phyloP scores from a whole-genome alignment of 2,329 filamentous ascomycete genomes.

The Cordyceps farinosa region DNA sequence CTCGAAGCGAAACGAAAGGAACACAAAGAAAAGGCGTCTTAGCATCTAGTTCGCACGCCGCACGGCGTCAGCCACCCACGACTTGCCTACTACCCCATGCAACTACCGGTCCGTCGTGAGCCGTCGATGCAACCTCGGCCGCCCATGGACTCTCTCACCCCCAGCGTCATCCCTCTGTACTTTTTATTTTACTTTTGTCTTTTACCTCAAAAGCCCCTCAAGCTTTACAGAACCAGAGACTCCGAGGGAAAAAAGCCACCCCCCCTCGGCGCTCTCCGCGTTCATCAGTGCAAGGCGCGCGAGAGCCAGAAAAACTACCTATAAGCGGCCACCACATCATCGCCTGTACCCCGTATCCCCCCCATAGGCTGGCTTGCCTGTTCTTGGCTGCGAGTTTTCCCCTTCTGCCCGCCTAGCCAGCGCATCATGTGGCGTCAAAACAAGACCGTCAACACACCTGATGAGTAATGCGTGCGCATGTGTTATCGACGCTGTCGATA shows the following conservation, averaged over 20 bases:
- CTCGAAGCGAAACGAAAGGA: not conserved
- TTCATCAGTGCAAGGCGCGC: not conserved
- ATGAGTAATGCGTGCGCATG: not conserved
- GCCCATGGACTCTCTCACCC: not conserved
- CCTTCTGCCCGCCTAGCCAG: not conserved
- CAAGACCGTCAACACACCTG: not conserved
- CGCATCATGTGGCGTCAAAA: constrained; percentile 16
- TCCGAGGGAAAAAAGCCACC: not conserved
- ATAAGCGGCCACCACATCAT: constrained; percentile 1
- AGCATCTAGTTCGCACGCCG: constrained; percentile 11
- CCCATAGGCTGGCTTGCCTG: not conserved
- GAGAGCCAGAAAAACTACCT: not conserved
- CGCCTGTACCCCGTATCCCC: not conserved
- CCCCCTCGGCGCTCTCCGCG: not conserved
- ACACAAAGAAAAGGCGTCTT: not conserved
- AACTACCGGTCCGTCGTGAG: not conserved
- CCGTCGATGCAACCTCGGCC: constrained; percentile 12
- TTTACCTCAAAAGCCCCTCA: too few relatives aligned
- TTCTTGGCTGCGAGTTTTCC: not conserved
- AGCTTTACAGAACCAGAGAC: too few relatives aligned
- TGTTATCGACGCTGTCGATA: not conserved
- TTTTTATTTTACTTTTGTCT: not conserved
- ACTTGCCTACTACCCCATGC: not conserved
- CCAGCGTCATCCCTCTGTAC: not conserved
- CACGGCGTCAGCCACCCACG: constrained; percentile 14